Evolutionary conservation across 148 eudicot genomes (phyloP), one percentile per base, ranked within the genome.

Genomic region (Vaccinium myrtillus): DNA sequence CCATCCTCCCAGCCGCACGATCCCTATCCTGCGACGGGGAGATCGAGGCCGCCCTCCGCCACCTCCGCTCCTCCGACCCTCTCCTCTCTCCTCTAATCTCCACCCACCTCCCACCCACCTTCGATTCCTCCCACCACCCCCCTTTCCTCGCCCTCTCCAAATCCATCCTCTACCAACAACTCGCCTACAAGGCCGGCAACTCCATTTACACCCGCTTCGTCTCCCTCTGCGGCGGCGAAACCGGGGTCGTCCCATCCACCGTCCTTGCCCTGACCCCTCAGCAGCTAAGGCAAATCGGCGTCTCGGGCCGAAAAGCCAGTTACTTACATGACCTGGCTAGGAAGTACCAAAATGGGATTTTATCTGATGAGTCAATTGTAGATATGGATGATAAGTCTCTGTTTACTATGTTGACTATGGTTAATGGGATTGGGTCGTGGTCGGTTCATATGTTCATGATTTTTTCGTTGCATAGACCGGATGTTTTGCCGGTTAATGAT

Each of bases 401-500:
- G 61, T 92, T 90, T 77, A 90, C 92, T 10, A 92, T 90, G 94
- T 75, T 92, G 25, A 92, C 94, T 0, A 92, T 92, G 92, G 94
- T 92, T 43, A 92, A 90, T 82, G 94, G 94, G 1, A 92, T 92
- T 78, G 94, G 94, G 5, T 89, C 92, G 0, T 92, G 94, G 94
- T 90, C 92, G 7, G 94, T 92, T 50, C 94, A 92, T 43, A 92
- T 92, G 94, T 92, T 92, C 51, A 90, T 92, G 91, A 90, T 92
- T 12, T 91, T 90, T 63, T 89, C 94, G 0, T 75, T 92, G 61
- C 92, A 92, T 70, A 85, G 94, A 23, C 94, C 94, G 0, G 91
- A 92, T 61, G 94, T 92, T 59, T 84, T 92, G 51, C 94, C 94
- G 1, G 89, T 89, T 59, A 90, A 89, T 46, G 94, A 92, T 78